Evolutionary conservation across 2,329 filamentous ascomycete genomes (phyloP).

Genomic region (Sclerotinia borealis): DNA sequence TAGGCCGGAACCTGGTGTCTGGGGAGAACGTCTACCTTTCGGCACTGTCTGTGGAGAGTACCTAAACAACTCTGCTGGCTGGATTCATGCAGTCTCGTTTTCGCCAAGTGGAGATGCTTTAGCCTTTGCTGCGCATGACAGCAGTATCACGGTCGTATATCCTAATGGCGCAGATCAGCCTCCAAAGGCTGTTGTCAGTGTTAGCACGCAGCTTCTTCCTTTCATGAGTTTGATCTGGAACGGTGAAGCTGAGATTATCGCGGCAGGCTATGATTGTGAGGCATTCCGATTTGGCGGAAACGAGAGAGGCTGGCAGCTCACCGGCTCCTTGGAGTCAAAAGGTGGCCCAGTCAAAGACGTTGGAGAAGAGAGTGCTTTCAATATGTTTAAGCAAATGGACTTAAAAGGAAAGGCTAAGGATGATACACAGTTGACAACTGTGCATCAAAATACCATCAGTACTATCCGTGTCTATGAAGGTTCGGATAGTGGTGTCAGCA

Average conservation of each 20-base stretch:
- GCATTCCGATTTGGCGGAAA: constrained; percentile 82
- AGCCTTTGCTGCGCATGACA: constrained; percentile 91
- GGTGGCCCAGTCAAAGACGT: constrained; percentile 41
- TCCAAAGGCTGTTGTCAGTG: constrained; percentile 80
- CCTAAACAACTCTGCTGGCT: constrained; percentile 91
- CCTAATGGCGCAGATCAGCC: constrained; percentile 86
- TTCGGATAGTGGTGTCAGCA: constrained; percentile 56
- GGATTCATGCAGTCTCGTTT: constrained; percentile 91
- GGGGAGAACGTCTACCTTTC: constrained; percentile 94
- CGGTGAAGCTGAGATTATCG: constrained; percentile 86
- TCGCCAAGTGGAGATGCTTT: constrained; percentile 89
- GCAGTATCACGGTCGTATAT: constrained; percentile 94
- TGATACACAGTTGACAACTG: constrained; percentile 89
- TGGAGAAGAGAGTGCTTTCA: constrained; percentile 86
- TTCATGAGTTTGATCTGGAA: constrained; percentile 94
- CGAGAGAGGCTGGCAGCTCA: constrained; percentile 75
- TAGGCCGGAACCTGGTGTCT: constrained; percentile 77
- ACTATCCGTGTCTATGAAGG: constrained; percentile 73
- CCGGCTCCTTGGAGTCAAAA: constrained; percentile 75
- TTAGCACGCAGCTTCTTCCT: constrained; percentile 83
- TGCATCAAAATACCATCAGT: constrained; percentile 94
- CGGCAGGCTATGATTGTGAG: constrained; percentile 85
- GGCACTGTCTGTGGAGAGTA: constrained; percentile 98
- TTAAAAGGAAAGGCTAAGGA: constrained; percentile 88
- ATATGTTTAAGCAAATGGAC: constrained; percentile 99